A percentile compares a stretch with the other conserved stretches of the same genome.
Conservation (phyloP, 2,329 filamentous ascomycete species). For the Dothistroma septosporum region DNA sequence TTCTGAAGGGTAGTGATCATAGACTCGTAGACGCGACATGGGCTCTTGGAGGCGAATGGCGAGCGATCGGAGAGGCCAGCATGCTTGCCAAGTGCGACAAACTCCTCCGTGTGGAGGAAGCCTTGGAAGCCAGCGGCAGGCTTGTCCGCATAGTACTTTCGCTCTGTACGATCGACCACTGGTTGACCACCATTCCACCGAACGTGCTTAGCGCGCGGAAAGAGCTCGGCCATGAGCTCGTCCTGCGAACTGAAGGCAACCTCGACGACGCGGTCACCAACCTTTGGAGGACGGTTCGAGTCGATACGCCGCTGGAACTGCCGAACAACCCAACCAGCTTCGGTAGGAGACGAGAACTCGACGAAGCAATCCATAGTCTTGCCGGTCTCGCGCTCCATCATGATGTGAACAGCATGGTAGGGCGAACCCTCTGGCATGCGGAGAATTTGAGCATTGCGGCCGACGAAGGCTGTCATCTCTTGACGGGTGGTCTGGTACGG, state of each 20-base stretch:
- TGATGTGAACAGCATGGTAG: conserved; percentile 51
- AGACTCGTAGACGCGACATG: conserved; percentile 51
- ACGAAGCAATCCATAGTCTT: conserved; percentile 55
- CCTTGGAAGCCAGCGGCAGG: conserved; percentile 48
- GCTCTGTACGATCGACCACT: conserved; percentile 33
- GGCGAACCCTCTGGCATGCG: conserved; percentile 41
- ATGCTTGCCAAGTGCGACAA: conserved; percentile 45
- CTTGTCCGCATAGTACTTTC: conserved; percentile 46
- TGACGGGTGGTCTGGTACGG: conserved; percentile 49
- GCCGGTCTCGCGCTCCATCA: conserved; percentile 55
- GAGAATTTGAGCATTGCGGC: conserved; percentile 44
- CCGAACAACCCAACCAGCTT: conserved; percentile 39
- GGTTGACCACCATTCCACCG: conserved; percentile 41
- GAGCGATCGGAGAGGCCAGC: conserved; percentile 49
- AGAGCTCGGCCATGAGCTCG: conserved; percentile 49
- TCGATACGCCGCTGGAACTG: conserved; percentile 38
- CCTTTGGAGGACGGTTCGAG: conserved; percentile 39
- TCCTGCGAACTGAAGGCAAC: conserved; percentile 46
- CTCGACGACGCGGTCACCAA: conserved; percentile 48
- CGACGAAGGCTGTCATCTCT: conserved; percentile 48
- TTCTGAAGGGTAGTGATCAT: conserved; percentile 52
- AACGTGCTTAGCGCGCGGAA: conserved; percentile 50
- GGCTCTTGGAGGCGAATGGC: conserved; percentile 47
- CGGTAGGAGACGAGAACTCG: conserved; percentile 40
- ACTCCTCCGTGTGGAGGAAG: conserved; percentile 50